These are phyloP conservation scores for Clitopilus passeckerianus DNA, from an alignment of 768 basidiomycete species.

Conservation along the genomic window DNA sequence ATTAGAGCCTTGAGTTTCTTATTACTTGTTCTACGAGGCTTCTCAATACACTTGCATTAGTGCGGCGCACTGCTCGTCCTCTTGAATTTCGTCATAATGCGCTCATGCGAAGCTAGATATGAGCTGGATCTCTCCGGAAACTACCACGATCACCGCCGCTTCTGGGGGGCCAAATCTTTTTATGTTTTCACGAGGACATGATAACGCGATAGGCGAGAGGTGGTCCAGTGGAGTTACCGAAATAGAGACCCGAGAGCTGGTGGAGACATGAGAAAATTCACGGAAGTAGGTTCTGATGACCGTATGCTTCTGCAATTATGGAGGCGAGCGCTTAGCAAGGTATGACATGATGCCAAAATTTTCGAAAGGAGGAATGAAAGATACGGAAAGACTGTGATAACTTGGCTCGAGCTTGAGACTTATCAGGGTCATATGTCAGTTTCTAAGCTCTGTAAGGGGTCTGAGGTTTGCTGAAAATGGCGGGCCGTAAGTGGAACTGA, in stretches of 20 bases:
- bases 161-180: too few relatives aligned
- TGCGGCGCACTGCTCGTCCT: neutral
- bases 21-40: neutral
- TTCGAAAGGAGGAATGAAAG: neutral
- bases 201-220: too few relatives aligned
- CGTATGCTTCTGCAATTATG: neutral
- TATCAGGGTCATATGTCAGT: neutral
- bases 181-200: too few relatives aligned
- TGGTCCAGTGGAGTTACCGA: too few relatives aligned
- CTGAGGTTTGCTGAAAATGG: neutral
- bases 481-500: neutral
- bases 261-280: too few relatives aligned
- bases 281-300: neutral
- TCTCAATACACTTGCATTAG: neutral
- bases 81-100: neutral
- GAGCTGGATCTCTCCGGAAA: too few relatives aligned
- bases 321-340: neutral
- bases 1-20: neutral
- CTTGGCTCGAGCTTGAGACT: too few relatives aligned
- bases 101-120: neutral
- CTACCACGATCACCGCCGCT: too few relatives aligned
- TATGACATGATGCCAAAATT: neutral
- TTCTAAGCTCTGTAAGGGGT: neutral
- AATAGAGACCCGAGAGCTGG: too few relatives aligned
- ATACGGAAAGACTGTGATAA: too few relatives aligned